Evolutionary conservation across 2,329 filamentous ascomycete genomes (phyloP), one percentile per base, ranked within the genome.

Genomic region (Emericellopsis cladophorae): DNA sequence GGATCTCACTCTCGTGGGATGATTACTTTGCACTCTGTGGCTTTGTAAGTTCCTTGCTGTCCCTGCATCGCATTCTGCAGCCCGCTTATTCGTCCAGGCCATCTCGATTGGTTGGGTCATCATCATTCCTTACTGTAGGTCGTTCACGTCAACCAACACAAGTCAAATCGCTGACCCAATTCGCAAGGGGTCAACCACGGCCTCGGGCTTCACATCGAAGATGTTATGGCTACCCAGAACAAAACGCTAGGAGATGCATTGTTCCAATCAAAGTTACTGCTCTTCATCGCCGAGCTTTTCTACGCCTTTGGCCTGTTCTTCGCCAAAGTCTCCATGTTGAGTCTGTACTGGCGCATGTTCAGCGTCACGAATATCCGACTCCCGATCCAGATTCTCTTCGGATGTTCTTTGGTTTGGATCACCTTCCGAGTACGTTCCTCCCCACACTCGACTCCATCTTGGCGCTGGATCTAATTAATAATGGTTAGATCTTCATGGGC

Each of bases 341-440:
- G 37, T 33, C 48, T 52, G 31, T 52, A 52, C 42, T 49, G 46
- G 46, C 44, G 50, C 24, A 39, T 52, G 29, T 52, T 52, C 42
- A 39, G 39, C 10, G 31, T 49, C 33, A 38, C 48, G 5, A 40
- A 33, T 37, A 48, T 51, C 39, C 48, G 43, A n/a, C 26, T 45
- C 11, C 44, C 46, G 15, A 51, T 51, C 23, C 37, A 40, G n/a
- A 46, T 51, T 16, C 39, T 52, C 8, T 44, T 48, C 29, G 49
- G 36, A 15, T 45, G 40, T 32, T 44, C 48, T 9, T 16, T 46
- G 5, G 32, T 49, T 14, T 52, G 50, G 50, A 46, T 51, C 18
- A 45, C 41, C 29, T 44, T 50, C 21, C 36, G 49, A 41, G 42
- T 44, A 41, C 22, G 42, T 39, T n/a, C n/a, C n/a, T n/a, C n/a